phyloP scores from a whole-genome alignment of 306 rosid species.

The Arachis stenosperma region DNA sequence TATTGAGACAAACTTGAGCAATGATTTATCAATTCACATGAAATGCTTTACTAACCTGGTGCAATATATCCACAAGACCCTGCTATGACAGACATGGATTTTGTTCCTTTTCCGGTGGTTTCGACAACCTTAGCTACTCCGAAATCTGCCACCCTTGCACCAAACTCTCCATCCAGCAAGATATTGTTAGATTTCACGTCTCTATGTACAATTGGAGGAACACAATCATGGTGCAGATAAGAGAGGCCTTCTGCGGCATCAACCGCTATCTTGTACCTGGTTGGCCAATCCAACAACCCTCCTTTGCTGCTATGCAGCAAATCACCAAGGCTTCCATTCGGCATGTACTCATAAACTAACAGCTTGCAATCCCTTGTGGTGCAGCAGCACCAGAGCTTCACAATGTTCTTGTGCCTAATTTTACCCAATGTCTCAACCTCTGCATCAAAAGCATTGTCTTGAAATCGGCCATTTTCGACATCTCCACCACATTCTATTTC shows the following conservation, averaged over 20 bases:
- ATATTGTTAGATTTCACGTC: constrained; percentile 92
- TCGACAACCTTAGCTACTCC: constrained; percentile 88
- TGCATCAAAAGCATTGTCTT: constrained; percentile 72
- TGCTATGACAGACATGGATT: constrained; percentile 86
- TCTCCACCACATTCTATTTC: constrained; percentile 49
- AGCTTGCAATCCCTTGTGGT: constrained; percentile 82
- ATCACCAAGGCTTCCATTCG: constrained; percentile 92
- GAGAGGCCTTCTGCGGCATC: constrained; percentile 97
- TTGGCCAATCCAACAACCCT: constrained; percentile 90
- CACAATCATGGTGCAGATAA: constrained; percentile 93
- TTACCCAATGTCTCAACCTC: constrained; percentile 88
- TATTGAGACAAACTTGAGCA: neutral
- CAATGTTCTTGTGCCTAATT: constrained; percentile 95
- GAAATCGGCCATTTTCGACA: constrained; percentile 58
- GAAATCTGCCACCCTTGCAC: constrained; percentile 92
- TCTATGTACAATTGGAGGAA: constrained; percentile 90
- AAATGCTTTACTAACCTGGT: constrained; percentile 63
- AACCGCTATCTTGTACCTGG: constrained; percentile 78
- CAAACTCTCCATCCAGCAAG: constrained; percentile 78
- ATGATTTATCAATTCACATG: neutral
- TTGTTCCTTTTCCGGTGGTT: constrained; percentile 54
- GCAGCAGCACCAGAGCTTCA: constrained; percentile 95
- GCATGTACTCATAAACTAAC: constrained; percentile 95
- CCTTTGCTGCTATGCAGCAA: constrained; percentile 80
- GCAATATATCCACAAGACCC: constrained; percentile 98